Base-by-base conservation (phyloP, 192 early-diverging fungal genomes). In the Coemansia sp. region DNA sequence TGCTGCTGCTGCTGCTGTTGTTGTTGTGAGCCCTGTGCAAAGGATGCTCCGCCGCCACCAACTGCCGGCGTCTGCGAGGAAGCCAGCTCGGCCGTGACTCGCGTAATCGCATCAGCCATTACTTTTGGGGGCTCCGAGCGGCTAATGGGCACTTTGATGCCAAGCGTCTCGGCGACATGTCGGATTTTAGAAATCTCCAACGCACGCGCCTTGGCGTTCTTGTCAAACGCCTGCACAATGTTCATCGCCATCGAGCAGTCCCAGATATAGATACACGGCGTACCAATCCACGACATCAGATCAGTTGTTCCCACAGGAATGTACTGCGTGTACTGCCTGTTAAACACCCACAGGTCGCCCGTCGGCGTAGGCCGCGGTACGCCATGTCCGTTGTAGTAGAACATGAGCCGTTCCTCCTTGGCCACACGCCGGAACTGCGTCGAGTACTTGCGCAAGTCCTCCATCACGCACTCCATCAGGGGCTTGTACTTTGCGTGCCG, bases 341-440 rank as follows among this genome's bases (percentile, higher is more conserved):
- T 97, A 65, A 99, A 99, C 35, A 95, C 95, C 97, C 97, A 99
- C 41, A 97, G 91, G 66, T 99, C 97, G 52, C 97, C 97, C 60
- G 90, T 91, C 12, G 82, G 70, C 11, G 95, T 97, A 12, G 97
- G 95, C 59, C 90, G 90, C 6, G 97, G 97, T 15, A 99, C 97
- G 43, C 97, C 97, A 56, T 97, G 97, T 15, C 97, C 97, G 59
- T 99, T 99, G 83, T 97, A 99, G 65, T 99, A 93, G 55, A 99
- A 97, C 39, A 99, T 72, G 42, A 97, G 86, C 3, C 97, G 88
- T 48, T 95, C 94, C 38, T 96, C 95, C 65, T 95, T 96, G 39
- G 93, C 91, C 62, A 82, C 87, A 19, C 90, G 82, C 32, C 97
- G 76, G 62, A 94, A 79, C 46, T 86, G 87, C 65, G 82, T 83